Base-by-base conservation (phyloP, 2,329 filamentous ascomycete species). In the Verticillium klebahnii region DNA sequence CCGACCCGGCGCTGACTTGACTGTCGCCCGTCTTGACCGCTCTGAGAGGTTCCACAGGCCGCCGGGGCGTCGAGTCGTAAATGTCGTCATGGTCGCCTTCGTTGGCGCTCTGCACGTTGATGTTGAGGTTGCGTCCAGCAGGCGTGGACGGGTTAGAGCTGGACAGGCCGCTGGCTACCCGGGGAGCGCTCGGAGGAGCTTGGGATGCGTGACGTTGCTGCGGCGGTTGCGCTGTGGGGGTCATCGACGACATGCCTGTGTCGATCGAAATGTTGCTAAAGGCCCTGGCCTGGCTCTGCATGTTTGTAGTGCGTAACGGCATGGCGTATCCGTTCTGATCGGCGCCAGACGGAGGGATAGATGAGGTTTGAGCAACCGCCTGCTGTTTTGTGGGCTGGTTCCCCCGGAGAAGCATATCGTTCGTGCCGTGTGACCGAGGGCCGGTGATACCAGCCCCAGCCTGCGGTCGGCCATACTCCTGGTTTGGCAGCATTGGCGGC, bases 31-130 rank as follows among this genome's bases (percentile, higher is more conserved):
- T 63, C 12, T 60, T 61, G 23, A 65, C 65, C 17, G 61, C 60
- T 12, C 25, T 40, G 2, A 66, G 37, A 2, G 63, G 64, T 25
- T 62, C 34, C 31, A 39, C 29, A n/a, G 60, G 39, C 15, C 55
- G 61, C 2, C 70, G 70, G 2, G 73, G 72, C 5, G 73, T 74
- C 4, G 72, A 71, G 58, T 74, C 71, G 61, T 74, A 73, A 15
- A 74, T 68, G 60, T 74, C 71, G 2, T 73, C 69, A 29, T 69
- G 66, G 7, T 63, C 64, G 5, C 66, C 67, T 34, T 63, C 61
- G 59, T 69, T 67, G 17, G 65, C 62, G 31, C 63, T 64, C 23
- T 64, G 63, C 3, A 68, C 62, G 32, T 69, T 66, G 15, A 66
- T 61, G 32, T 56, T 62, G 45, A 64, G 61, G n/a, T 57, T 59